Evolutionary conservation across 2,329 filamentous ascomycete species (phyloP), one percentile per base, ranked within the genome.

Genomic region (Sporothrix sp.): DNA sequence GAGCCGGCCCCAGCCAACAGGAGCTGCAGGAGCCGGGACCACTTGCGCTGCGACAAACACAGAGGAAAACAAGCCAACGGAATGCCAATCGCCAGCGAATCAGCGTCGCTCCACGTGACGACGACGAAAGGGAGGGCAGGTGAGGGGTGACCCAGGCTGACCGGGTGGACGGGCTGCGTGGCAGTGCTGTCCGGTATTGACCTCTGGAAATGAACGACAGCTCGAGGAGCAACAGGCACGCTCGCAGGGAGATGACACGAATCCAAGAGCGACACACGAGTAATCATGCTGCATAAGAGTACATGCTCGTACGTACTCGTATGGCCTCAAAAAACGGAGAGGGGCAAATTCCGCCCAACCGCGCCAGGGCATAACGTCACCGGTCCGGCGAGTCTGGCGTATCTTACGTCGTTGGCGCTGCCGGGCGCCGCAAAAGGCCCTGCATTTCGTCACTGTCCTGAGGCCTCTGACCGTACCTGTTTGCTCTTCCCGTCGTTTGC

Each of bases 101-200:
- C 11, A 18, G 9, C 18, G 9, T 25, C 18, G n/a, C 27, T 44
- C 33, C 42, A 44, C 42, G 42, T 44, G 42, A 44, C 42, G 6
- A 4, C 10, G 28, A 38, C 30, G 37, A 23, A 43, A 52, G 44
- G 50, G 50, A 43, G 44, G 50, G 50, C 27, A 48, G 46, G 46
- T 52, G 51, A 49, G 51, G 51, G 45, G 45, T 44, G 45, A 7
- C 28, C 14, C 23, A 6, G 6, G n/a, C 32, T n/a, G n/a, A 6
- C 14, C 25, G 8, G 39, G 39, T 43, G 16, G 40, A 20, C 23
- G 42, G 27, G 10, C 7, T 14, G 30, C n/a, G 48, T 44, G 38
- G 48, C 48, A 43, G 48, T 50, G 48, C n/a, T 42, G 23, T n/a
- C n/a, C n/a, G n/a, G n/a, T n/a, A n/a, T n/a, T n/a, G n/a, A n/a